Conservation (phyloP, 192 early-diverging fungal species). For the Chytriomyces sp. region DNA sequence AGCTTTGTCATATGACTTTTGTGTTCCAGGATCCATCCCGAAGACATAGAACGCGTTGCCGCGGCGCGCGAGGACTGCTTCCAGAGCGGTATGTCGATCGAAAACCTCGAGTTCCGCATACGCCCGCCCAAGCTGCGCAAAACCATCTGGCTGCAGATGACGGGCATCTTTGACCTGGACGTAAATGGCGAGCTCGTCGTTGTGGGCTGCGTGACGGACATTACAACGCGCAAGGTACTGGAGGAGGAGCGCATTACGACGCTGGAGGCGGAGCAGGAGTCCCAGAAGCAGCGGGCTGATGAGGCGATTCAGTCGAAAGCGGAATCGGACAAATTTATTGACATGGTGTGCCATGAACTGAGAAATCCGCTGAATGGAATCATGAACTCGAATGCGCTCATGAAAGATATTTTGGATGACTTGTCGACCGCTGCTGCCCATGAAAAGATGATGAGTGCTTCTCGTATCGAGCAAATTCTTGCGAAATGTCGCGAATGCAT, state of each 20-base stretch:
- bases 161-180: constrained; percentile 2
- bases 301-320: constrained; percentile 36
- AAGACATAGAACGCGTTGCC: constrained; percentile 7
- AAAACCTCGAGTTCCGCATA: constrained; percentile 4
- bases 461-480: not conserved
- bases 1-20: not conserved
- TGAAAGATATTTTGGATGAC: constrained; percentile 14
- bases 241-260: constrained; percentile 29
- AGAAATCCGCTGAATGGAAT: constrained; percentile 46
- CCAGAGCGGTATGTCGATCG: not conserved
- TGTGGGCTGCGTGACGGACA: constrained; percentile 34
- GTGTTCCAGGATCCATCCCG: constrained; percentile 17
- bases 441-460: not conserved
- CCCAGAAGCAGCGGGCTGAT: constrained; percentile 39
- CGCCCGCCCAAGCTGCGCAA: not conserved
- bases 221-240: constrained; percentile 34
- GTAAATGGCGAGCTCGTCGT: not conserved
- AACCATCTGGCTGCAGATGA: constrained; percentile 11
- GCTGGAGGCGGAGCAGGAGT: constrained; percentile 34
- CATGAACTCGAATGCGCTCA: constrained; percentile 33
- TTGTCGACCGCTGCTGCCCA: not conserved
- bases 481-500: not conserved
- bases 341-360: constrained; percentile 44
- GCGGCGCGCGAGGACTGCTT: constrained; percentile 5
- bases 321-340: constrained; percentile 46